Percentiles rank a stretch among this genome's conserved stretches.
These are phyloP conservation scores for Starmerella floricola DNA, from an alignment of 805 yeast species.

Conservation along the genomic window DNA sequence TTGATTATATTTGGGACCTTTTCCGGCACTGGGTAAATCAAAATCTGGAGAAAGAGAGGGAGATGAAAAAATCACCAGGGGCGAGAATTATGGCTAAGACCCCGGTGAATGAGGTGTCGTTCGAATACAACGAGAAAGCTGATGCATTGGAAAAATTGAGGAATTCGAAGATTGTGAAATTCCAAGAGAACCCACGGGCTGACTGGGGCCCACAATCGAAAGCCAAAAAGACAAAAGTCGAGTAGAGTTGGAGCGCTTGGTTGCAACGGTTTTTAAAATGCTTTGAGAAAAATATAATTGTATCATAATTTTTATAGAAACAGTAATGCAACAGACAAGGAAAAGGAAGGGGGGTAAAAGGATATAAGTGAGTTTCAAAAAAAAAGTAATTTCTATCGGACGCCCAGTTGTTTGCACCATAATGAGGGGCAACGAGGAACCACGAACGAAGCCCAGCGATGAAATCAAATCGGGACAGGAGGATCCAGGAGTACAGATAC, in stretches of 20 bases:
- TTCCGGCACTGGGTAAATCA: constrained; percentile 48
- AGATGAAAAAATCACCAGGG: constrained; percentile 29
- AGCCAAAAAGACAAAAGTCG: constrained; percentile 16
- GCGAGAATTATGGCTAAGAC: constrained; percentile 24
- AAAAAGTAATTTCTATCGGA: too few relatives aligned
- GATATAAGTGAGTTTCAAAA: too few relatives aligned
- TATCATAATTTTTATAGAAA: too few relatives aligned
- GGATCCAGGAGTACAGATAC: not conserved
- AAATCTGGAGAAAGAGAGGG: constrained; percentile 31
- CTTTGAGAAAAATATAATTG: too few relatives aligned
- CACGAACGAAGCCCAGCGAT: too few relatives aligned
- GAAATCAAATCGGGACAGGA: too few relatives aligned
- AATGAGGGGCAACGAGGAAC: too few relatives aligned
- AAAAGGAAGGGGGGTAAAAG: too few relatives aligned
- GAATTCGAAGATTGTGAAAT: constrained; percentile 69
- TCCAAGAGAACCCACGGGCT: constrained; percentile 82
- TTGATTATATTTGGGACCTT: constrained; percentile 63
- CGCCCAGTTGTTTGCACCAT: too few relatives aligned
- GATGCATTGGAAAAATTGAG: constrained; percentile 48
- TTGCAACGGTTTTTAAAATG: too few relatives aligned
- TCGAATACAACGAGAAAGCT: constrained; percentile 48
- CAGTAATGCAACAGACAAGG: too few relatives aligned
- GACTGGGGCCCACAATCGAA: constrained; percentile 96
- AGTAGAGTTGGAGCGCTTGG: not conserved
- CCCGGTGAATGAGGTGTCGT: constrained; percentile 33